These are phyloP conservation scores for Terana coerulea DNA, from an alignment of 768 basidiomycete genomes.

Conservation along the genomic window DNA sequence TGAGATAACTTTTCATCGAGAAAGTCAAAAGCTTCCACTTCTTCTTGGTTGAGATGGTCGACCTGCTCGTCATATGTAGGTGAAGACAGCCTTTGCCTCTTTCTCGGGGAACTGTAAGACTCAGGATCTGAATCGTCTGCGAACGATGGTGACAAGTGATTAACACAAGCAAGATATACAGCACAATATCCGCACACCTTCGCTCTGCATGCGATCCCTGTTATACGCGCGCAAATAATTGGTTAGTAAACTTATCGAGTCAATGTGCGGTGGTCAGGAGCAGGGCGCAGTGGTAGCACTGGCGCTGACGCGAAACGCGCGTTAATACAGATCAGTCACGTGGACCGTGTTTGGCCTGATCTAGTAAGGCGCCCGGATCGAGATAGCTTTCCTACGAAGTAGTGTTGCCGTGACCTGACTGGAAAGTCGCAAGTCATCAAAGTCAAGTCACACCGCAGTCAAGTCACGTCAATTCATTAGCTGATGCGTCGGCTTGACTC, in stretches of 20 bases:
- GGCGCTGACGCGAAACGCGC: conserved; percentile 1
- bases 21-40: conserved; percentile 41
- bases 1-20: conserved; percentile 16
- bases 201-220: not conserved
- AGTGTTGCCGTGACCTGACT: no score
- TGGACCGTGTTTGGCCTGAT: no score
- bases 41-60: conserved; percentile 44
- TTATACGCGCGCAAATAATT: no score
- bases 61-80: conserved; percentile 51
- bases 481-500: no score
- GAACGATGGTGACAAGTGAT: no score
- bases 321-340: not conserved
- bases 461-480: no score
- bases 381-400: no score
- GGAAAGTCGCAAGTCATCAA: no score
- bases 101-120: conserved; percentile 21
- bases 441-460: no score
- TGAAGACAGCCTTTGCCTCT: conserved; percentile 62
- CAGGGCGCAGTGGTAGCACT: no score
- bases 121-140: conserved; percentile 7
- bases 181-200: not conserved
- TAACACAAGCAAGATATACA: not conserved
- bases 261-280: not conserved
- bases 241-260: not conserved
- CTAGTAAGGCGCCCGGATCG: no score